phyloP scores from a whole-genome alignment of 257 asterid genomes.

The Solanum chiquidenum region DNA sequence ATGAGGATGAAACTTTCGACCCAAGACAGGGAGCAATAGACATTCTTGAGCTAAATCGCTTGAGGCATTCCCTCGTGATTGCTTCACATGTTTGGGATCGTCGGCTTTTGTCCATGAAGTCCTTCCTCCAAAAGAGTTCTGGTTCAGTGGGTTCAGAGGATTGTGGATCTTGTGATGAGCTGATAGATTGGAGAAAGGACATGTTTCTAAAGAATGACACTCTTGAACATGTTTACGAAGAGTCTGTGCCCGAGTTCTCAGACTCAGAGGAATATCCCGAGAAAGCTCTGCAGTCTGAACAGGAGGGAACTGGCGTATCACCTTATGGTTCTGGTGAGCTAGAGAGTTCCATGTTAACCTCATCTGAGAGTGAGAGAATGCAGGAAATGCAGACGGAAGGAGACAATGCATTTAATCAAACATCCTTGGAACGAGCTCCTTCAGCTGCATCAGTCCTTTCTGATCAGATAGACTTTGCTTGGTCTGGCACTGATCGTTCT shows the following conservation, averaged over 20 bases:
- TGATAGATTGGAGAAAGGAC: conserved; percentile 24
- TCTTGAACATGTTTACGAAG: conserved; percentile 25
- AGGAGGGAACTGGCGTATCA: conserved; percentile 18
- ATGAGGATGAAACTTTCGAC: conserved; percentile 16
- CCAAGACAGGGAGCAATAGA: conserved; percentile 28
- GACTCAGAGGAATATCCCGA: conserved; percentile 12
- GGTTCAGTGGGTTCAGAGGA: conserved; percentile 25
- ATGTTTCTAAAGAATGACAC: conserved; percentile 9
- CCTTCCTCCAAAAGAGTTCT: conserved; percentile 39
- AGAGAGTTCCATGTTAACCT: conserved; percentile 14
- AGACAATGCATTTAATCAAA: conserved; percentile 4
- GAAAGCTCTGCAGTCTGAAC: conserved; percentile 13
- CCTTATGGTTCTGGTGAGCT: background rate
- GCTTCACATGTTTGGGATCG: conserved; percentile 72
- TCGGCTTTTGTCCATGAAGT: conserved; percentile 41
- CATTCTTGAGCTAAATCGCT: conserved; percentile 68
- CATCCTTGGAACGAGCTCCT: conserved; percentile 43
- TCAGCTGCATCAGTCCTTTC: conserved; percentile 74
- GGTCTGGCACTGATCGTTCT: conserved; percentile 72
- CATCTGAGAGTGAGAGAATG: conserved; percentile 4
- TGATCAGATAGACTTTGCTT: conserved; percentile 79
- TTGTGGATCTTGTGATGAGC: conserved; percentile 11
- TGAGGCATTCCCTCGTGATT: conserved; percentile 60
- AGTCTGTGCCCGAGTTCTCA: conserved; percentile 17
- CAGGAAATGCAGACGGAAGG: conserved; percentile 11